phyloP scores from a whole-genome alignment of 345 rosid species.

The Toxicodendron radicans region DNA sequence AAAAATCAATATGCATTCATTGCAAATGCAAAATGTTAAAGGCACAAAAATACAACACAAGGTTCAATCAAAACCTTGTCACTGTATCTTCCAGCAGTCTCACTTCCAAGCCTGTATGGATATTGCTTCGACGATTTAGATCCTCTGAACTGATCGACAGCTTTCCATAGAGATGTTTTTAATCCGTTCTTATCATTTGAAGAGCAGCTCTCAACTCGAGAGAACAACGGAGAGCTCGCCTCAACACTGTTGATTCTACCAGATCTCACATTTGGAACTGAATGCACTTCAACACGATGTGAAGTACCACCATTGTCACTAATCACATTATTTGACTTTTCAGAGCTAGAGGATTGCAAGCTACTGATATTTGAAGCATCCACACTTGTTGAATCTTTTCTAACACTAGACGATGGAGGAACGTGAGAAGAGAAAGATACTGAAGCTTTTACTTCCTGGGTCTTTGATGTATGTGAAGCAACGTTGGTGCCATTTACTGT shows the following conservation, averaged over 20 bases:
- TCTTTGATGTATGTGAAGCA: slow-evolving; percentile 19
- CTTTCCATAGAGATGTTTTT: slow-evolving; percentile 32
- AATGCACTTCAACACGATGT: slow-evolving; percentile 11
- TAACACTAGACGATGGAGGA: slow-evolving; percentile 14
- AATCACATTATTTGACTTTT: slow-evolving; percentile 33
- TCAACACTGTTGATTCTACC: slow-evolving; percentile 36
- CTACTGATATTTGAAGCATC: slow-evolving; percentile 21
- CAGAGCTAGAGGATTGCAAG: slow-evolving; percentile 26
- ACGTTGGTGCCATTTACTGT: slow-evolving; percentile 7
- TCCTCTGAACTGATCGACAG: slow-evolving; percentile 36
- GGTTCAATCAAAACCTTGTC: slow-evolving; percentile 53
- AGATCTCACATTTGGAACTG: slow-evolving; percentile 36
- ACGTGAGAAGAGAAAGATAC: slow-evolving; percentile 20
- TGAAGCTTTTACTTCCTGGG: slow-evolving; percentile 32
- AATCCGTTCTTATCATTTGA: slow-evolving; percentile 42
- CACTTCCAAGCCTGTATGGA: slow-evolving; percentile 31
- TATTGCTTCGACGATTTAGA: slow-evolving; percentile 40
- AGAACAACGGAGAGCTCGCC: slow-evolving; percentile 30
- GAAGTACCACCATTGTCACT: slow-evolving; percentile 27
- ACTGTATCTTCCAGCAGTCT: slow-evolving; percentile 50
- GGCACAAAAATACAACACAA: slow-evolving; percentile 8
- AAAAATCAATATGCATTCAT: slow-evolving; percentile 11
- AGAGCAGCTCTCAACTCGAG: slow-evolving; percentile 31
- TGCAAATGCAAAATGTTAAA: slow-evolving; percentile 3
- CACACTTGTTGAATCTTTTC: slow-evolving; percentile 10